Percentiles rank a stretch among this genome's conserved stretches.
Evolutionary conservation across 129 eudicot genomes (phyloP).

Genomic region (Pulicaria dysenterica): DNA sequence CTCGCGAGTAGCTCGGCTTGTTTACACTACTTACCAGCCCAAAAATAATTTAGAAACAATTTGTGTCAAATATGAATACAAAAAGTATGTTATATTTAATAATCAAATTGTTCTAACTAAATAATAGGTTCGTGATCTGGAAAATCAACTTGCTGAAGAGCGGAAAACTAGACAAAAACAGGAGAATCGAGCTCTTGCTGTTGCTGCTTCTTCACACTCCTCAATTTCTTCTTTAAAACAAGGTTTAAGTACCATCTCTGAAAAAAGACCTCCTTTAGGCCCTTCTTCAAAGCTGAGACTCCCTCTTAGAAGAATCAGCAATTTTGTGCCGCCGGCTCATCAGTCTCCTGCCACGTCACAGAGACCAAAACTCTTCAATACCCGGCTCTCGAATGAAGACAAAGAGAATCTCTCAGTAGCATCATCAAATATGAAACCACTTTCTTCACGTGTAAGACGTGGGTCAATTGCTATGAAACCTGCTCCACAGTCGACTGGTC

Average conservation of each 20-base stretch:
- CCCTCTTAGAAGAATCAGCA: slow-evolving; percentile 75
- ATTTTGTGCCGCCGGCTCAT: slow-evolving; percentile 66
- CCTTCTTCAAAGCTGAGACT: slow-evolving; percentile 72
- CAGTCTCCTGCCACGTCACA: slow-evolving; percentile 45
- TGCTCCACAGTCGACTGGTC: slow-evolving; percentile 22
- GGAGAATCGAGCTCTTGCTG: slow-evolving; percentile 75
- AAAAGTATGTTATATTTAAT: no score
- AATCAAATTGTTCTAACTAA: neutral
- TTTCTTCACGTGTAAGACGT: slow-evolving; percentile 51
- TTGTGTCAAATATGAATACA: no score
- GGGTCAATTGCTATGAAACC: slow-evolving; percentile 64
- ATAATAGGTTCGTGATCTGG: slow-evolving; percentile 72
- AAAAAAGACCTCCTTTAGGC: slow-evolving; percentile 71
- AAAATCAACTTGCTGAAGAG: slow-evolving; percentile 84
- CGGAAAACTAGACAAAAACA: slow-evolving; percentile 79
- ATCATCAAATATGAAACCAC: slow-evolving; percentile 31
- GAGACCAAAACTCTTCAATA: slow-evolving; percentile 39
- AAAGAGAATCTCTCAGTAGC: slow-evolving; percentile 57
- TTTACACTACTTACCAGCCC: no score
- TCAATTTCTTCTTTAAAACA: slow-evolving; percentile 53
- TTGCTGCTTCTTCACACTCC: slow-evolving; percentile 58
- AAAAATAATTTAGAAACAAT: no score
- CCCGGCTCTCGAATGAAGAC: slow-evolving; percentile 38
- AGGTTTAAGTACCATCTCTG: slow-evolving; percentile 51
- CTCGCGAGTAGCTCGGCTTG: no score